phyloP scores from a whole-genome alignment of 208 protist genomes.

The Leishmania braziliensis region DNA sequence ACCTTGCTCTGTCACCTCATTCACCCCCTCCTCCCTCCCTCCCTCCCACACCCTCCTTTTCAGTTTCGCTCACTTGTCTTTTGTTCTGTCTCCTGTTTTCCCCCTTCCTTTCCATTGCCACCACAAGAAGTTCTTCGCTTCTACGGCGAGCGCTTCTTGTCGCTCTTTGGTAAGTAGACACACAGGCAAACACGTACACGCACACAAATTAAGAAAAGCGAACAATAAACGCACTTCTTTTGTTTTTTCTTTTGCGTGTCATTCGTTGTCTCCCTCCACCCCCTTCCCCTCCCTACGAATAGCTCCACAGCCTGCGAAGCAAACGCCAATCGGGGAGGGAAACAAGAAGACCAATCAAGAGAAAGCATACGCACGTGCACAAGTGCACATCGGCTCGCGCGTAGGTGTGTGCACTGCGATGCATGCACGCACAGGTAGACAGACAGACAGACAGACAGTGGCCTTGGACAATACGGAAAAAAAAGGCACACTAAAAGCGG shows the following conservation, averaged over 20 bases:
- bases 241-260: not conserved
- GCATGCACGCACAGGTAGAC: not conserved
- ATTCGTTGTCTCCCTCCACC: not conserved
- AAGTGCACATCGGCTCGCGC: not conserved
- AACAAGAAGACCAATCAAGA: not conserved
- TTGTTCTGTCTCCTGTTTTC: not conserved
- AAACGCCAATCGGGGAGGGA: not conserved
- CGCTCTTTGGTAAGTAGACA: not conserved
- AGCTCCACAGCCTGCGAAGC: not conserved
- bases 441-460: slow-evolving; percentile 4
- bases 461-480: slow-evolving; percentile 11
- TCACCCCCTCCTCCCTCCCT: not conserved
- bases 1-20: not conserved
- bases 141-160: not conserved
- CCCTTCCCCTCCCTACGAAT: not conserved
- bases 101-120: not conserved
- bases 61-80: not conserved
- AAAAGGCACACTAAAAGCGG: slow-evolving; percentile 7
- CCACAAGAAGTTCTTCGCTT: not conserved
- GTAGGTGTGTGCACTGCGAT: not conserved
- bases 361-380: not conserved
- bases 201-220: not conserved
- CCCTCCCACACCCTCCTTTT: not conserved
- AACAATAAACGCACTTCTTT: not conserved
- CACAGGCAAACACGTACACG: not conserved